These are phyloP conservation scores for Wolfiporia cocos DNA, from an alignment of 1,284 basidiomycete genomes.

Conservation along the genomic window DNA sequence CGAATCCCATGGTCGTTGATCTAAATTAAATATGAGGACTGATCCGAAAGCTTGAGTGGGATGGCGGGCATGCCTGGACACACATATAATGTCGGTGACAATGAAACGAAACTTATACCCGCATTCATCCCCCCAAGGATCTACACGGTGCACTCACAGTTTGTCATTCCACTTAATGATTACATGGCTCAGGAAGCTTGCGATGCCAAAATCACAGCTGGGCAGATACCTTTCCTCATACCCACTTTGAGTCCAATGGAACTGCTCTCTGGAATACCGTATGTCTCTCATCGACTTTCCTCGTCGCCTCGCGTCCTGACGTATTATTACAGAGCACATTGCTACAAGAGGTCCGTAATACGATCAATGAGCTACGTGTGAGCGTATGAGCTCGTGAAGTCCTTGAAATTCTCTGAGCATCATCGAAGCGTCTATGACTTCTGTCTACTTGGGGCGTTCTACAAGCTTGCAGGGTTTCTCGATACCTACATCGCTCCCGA, in stretches of 20 bases:
- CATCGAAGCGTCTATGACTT: slow-evolving; percentile 66
- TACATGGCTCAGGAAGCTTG: slow-evolving; percentile 20
- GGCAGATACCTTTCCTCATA: slow-evolving; percentile 62
- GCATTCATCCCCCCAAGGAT: too few species aligned
- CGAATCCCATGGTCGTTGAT: too few species aligned
- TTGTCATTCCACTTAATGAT: too few species aligned
- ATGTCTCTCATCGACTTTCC: slow-evolving; percentile 29
- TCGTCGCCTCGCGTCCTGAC: neutral
- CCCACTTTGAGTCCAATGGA: slow-evolving; percentile 85
- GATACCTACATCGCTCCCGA: slow-evolving; percentile 60
- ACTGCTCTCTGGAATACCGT: slow-evolving; percentile 86
- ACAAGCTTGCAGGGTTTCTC: slow-evolving; percentile 65
- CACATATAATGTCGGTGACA: too few species aligned
- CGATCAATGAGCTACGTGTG: slow-evolving; percentile 83
- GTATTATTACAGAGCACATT: slow-evolving; percentile 60
- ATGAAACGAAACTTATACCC: too few species aligned
- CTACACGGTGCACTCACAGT: too few species aligned
- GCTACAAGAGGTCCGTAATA: slow-evolving; percentile 88
- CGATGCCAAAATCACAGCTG: slow-evolving; percentile 30
- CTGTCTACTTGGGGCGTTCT: slow-evolving; percentile 62
- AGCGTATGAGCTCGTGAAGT: slow-evolving; percentile 19
- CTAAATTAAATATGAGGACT: too few species aligned
- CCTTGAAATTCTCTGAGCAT: slow-evolving; percentile 3
- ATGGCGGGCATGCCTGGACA: too few species aligned
- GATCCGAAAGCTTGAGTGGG: too few species aligned